Evolutionary conservation across 2,329 filamentous ascomycete species (phyloP), one percentile per base, ranked within the genome.

Genomic region (Penicillium sp.): DNA sequence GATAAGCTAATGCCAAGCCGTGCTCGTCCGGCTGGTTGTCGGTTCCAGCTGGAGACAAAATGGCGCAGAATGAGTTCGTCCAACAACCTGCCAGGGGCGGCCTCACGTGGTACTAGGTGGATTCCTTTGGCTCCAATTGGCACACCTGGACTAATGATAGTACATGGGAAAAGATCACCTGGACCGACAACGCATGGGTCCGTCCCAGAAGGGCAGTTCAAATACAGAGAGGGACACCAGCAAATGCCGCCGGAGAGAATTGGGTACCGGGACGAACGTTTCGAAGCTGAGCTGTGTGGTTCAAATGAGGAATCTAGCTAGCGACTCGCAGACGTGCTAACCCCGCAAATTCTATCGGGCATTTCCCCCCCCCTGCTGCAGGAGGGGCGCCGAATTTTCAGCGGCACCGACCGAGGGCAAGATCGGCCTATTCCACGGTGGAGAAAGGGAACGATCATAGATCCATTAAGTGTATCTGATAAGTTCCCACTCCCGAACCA

Each of bases 11-110:
- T 31, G 54, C 54, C 49, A 57, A 53, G 52, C 42, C 47, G 28
- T 44, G 44, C 43, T 13, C 21, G 21, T 4, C 13, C 15, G 12
- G 39, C 21, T n/a, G 23, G 21, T 23, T 15, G 21, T 12, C 18
- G 39, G 21, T 24, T 29, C 28, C 28, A 28, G 24, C 31, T 16
- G 26, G 34, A 29, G 23, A 21, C n/a, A 10, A 50, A 53, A 49
- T 53, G 16, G 47, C 47, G 51, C 47, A 53, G 23, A 21, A 21
- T 16, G 18, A 39, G 42, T 39, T 52, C 49, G 46, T 53, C 54
- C 57, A 59, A 57, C 51, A 46, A 49, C 28, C 49, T 51, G 54
- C 39, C 52, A 57, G 57, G 57, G 52, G 54, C 54, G 50, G 42
- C n/a, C 54, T 59, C 54, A 57, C 54, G 54, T 57, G 52, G 57